Evolutionary conservation across 2,329 filamentous ascomycete species (phyloP).

Genomic region (Camillea tinctor): DNA sequence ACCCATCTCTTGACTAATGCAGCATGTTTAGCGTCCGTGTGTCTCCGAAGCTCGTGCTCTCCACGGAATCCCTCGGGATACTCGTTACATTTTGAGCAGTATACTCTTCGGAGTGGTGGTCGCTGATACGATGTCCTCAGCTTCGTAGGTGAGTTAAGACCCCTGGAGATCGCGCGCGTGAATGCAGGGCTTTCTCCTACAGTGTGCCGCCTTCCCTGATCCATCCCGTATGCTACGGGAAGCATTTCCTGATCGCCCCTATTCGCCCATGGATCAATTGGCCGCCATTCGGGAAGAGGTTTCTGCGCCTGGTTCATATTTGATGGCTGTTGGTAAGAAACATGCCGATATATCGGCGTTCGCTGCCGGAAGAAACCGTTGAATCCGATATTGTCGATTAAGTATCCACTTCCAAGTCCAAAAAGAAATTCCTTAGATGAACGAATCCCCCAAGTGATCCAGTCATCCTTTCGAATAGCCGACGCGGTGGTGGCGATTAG

Average conservation of each 20-base stretch:
- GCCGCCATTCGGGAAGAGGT: slow-evolving; percentile 39
- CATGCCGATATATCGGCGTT: slow-evolving; percentile 33
- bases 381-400: slow-evolving; percentile 36
- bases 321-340: slow-evolving; percentile 33
- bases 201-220: slow-evolving; percentile 42
- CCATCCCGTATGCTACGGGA: slow-evolving; percentile 25
- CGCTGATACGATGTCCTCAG: slow-evolving; percentile 48
- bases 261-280: slow-evolving; percentile 40
- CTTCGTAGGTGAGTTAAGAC: slow-evolving; percentile 43
- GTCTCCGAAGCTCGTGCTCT: slow-evolving; percentile 78
- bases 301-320: slow-evolving; percentile 35
- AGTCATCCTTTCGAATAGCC: slow-evolving; percentile 47
- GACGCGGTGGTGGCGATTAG: slow-evolving; percentile 43
- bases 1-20: slow-evolving; percentile 56
- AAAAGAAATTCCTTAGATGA: slow-evolving; percentile 52
- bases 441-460: slow-evolving; percentile 44
- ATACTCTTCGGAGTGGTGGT: slow-evolving; percentile 66
- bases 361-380: slow-evolving; percentile 44
- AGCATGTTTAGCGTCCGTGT: slow-evolving; percentile 59
- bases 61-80: slow-evolving; percentile 86
- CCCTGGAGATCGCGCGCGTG: slow-evolving; percentile 37
- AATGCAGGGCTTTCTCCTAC: slow-evolving; percentile 47
- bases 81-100: slow-evolving; percentile 75
- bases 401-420: slow-evolving; percentile 45
- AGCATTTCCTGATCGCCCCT: slow-evolving; percentile 27